A percentile compares a stretch with the other conserved stretches of the same genome.
These are phyloP conservation scores for Mollisia scopiformis DNA, from an alignment of 2,329 filamentous ascomycete species.

Conservation along the genomic window DNA sequence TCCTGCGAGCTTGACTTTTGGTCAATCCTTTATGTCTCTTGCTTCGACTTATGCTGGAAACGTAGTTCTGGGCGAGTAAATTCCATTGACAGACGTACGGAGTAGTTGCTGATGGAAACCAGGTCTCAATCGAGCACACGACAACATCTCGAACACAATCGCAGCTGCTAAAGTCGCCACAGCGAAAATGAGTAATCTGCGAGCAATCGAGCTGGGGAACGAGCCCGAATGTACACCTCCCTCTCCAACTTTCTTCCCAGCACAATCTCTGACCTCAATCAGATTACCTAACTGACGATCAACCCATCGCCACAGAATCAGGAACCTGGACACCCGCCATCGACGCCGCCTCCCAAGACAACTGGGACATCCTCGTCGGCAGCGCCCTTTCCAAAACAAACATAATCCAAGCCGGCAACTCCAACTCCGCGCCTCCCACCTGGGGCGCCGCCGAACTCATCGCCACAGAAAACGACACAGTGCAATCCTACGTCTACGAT, in stretches of 20 bases:
- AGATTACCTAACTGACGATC: conserved; percentile 38
- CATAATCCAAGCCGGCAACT: conserved; percentile 35
- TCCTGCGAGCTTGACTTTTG: conserved; percentile 52
- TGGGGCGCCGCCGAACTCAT: conserved; percentile 34
- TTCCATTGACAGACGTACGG: not conserved
- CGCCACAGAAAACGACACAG: conserved; percentile 25
- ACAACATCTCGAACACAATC: conserved; percentile 57
- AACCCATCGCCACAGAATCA: conserved; percentile 32
- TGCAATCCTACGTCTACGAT: conserved; percentile 29
- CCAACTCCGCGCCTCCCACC: conserved; percentile 30
- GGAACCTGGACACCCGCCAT: conserved; percentile 28
- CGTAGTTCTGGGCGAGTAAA: conserved; percentile 47
- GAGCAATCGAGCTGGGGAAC: conserved; percentile 59
- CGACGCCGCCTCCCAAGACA: conserved; percentile 32
- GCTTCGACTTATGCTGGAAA: conserved; percentile 51
- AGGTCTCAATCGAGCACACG: conserved; percentile 55
- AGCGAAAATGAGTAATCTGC: conserved; percentile 48
- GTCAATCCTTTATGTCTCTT: conserved; percentile 53
- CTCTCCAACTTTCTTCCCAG: not conserved
- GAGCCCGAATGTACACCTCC: conserved; percentile 54
- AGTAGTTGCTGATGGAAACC: conserved; percentile 4
- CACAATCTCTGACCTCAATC: conserved; percentile 21
- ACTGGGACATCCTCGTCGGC: conserved; percentile 31
- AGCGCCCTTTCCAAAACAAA: conserved; percentile 15
- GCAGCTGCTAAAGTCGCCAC: conserved; percentile 51